These are phyloP conservation scores for Trichosporon sp. DNA, from an alignment of 1,284 basidiomycete species.

Conservation along the genomic window DNA sequence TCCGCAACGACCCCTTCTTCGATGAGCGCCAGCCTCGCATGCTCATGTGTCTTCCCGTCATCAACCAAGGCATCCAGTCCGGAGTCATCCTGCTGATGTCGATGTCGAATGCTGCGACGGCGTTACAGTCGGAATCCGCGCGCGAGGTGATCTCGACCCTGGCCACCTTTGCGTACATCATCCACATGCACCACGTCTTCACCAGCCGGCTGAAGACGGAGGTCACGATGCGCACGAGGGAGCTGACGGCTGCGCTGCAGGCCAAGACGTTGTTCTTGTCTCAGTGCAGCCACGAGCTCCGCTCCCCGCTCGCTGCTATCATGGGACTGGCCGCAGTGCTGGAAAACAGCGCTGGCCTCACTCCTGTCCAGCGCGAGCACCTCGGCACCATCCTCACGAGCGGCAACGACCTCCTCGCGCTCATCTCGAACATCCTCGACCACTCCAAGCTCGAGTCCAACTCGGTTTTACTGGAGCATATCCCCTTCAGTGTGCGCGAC, in stretches of 20 bases:
- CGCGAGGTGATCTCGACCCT: conserved; percentile 29
- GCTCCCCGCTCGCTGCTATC: conserved; percentile 48
- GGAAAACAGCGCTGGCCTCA: conserved; percentile 43
- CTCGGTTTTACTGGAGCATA: conserved; percentile 49
- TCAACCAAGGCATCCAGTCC: conserved; percentile 30
- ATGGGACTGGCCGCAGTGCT: conserved; percentile 48
- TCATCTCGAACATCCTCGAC: conserved; percentile 53
- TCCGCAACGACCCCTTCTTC: conserved; percentile 35
- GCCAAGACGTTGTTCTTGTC: conserved; percentile 41
- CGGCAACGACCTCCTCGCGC: conserved; percentile 50
- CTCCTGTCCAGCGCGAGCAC: conserved; percentile 49
- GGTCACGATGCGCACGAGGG: conserved; percentile 33
- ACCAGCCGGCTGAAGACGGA: conserved; percentile 31
- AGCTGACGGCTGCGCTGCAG: conserved; percentile 31
- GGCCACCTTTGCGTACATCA: conserved; percentile 36
- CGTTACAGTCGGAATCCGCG: conserved; percentile 25
- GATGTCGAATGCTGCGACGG: conserved; percentile 20
- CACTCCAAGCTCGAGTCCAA: conserved; percentile 51
- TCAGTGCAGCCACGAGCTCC: conserved; percentile 51
- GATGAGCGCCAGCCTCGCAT: conserved; percentile 25
- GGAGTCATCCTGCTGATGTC: conserved; percentile 37
- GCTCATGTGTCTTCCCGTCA: conserved; percentile 35
- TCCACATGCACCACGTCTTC: conserved; percentile 31
- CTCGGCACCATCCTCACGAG: conserved; percentile 50
- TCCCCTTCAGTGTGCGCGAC: conserved; percentile 48